These are phyloP conservation scores for Colletotrichum viniferum DNA, from an alignment of 2,329 filamentous ascomycete genomes.

Conservation along the genomic window DNA sequence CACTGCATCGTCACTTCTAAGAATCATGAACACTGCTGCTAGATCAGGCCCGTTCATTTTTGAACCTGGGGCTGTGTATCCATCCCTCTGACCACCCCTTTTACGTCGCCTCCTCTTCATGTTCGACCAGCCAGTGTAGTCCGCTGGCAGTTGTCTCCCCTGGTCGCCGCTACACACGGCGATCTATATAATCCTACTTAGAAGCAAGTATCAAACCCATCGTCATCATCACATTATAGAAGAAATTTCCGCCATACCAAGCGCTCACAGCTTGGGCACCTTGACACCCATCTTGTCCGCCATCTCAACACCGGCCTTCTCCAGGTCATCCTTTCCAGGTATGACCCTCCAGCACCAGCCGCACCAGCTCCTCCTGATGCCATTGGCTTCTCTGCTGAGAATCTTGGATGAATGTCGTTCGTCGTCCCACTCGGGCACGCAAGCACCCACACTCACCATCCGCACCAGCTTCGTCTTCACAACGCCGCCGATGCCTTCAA, in stretches of 20 bases:
- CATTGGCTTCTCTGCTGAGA: constrained; percentile 72
- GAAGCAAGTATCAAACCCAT: neutral
- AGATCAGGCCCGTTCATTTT: neutral
- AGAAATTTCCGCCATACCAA: neutral
- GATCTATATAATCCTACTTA: neutral
- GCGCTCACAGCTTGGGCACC: neutral
- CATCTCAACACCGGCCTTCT: constrained; percentile 8
- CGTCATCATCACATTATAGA: neutral
- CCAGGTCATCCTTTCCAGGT: constrained; percentile 48
- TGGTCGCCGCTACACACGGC: neutral
- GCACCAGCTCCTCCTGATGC: constrained; percentile 80
- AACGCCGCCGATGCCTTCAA: constrained; percentile 87
- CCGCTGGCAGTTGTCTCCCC: neutral
- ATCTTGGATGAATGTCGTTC: constrained; percentile 70
- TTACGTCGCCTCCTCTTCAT: neutral
- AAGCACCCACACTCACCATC: constrained; percentile 80
- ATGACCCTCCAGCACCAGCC: constrained; percentile 87
- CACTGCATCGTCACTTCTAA: neutral
- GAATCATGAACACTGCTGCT: neutral
- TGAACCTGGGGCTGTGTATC: neutral
- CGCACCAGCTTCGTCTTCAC: constrained; percentile 89
- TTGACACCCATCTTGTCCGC: neutral
- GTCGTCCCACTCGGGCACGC: constrained; percentile 85
- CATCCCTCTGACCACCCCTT: neutral
- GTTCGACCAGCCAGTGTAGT: accelerated